phyloP scores from a whole-genome alignment of 352 stramenopile species.

The Hyphochytrium catenoides region DNA sequence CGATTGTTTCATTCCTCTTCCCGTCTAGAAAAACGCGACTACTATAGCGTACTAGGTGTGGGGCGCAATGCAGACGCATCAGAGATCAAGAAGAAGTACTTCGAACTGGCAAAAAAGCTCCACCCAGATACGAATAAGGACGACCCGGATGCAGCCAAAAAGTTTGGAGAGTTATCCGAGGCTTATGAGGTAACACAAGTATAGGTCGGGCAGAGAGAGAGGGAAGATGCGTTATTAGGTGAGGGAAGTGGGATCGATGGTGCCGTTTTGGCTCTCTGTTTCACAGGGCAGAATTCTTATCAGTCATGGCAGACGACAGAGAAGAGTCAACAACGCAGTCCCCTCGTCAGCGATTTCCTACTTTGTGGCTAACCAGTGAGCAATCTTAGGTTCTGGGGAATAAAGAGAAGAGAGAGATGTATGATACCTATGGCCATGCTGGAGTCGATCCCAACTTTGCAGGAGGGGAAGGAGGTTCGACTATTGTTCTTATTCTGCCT shows the following conservation, averaged over 20 bases:
- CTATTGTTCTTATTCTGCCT: constrained; percentile 40
- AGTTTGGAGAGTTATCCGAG: constrained; percentile 75
- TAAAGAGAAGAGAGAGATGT: constrained; percentile 75
- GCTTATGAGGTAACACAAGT: too few species aligned
- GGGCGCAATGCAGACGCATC: constrained; percentile 60
- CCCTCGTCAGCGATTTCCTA: too few species aligned
- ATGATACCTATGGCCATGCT: constrained; percentile 82
- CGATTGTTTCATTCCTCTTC: constrained; percentile 55
- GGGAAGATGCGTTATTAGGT: too few species aligned
- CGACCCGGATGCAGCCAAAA: constrained; percentile 60
- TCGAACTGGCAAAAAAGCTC: constrained; percentile 88
- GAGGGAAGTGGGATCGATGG: too few species aligned
- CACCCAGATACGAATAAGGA: constrained; percentile 94
- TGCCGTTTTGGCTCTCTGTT: too few species aligned
- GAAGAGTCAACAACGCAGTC: too few species aligned
- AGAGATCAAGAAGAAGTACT: constrained; percentile 95
- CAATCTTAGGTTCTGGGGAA: constrained; percentile 69
- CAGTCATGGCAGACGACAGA: too few species aligned
- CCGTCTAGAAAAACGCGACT: constrained; percentile 63
- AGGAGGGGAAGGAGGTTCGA: constrained; percentile 19
- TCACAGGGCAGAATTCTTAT: too few species aligned
- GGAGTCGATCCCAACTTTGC: constrained; percentile 71
- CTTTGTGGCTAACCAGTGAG: too few species aligned
- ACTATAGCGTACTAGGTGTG: constrained; percentile 87
- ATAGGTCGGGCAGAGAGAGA: too few species aligned